Conservation (phyloP, 31 red algal species). For the Odonthalia washingtoniensis region DNA sequence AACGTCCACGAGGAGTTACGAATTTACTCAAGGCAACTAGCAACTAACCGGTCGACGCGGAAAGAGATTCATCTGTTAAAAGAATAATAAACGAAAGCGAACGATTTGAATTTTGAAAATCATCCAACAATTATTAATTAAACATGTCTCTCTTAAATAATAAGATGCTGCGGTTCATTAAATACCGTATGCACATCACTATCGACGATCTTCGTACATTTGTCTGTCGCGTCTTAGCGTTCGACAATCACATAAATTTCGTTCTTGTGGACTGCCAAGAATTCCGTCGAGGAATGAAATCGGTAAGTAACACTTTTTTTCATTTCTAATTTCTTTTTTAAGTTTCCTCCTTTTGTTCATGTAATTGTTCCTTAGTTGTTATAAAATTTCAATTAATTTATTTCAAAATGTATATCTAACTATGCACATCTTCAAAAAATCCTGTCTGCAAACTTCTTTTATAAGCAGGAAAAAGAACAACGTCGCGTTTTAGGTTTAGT, state of each 20-base stretch:
- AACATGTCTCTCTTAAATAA: conserved; percentile 70
- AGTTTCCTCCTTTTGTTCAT: too few relatives aligned
- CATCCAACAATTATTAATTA: neutral
- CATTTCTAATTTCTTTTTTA: too few relatives aligned
- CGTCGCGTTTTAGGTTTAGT: neutral
- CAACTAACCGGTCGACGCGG: neutral
- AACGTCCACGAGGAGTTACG: neutral
- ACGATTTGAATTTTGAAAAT: too few relatives aligned
- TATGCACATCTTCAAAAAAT: neutral
- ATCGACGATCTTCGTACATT: conserved; percentile 86
- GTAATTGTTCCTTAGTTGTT: too few relatives aligned
- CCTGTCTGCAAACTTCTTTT: too few relatives aligned
- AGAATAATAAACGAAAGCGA: too few relatives aligned
- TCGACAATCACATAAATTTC: conserved; percentile 98
- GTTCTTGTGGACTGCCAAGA: conserved; percentile 84
- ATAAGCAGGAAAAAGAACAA: neutral
- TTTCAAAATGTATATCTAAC: too few relatives aligned
- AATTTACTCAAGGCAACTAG: too few relatives aligned
- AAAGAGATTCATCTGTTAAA: too few relatives aligned
- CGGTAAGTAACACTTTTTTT: conserved; percentile 29
- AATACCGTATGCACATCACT: conserved; percentile 84
- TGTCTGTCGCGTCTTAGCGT: conserved; percentile 84
- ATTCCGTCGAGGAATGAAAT: conserved; percentile 68
- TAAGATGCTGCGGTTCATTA: conserved; percentile 91
- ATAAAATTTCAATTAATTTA: too few relatives aligned